These are phyloP conservation scores for Royoungia palumana DNA, from an alignment of 768 basidiomycete genomes.

Conservation along the genomic window DNA sequence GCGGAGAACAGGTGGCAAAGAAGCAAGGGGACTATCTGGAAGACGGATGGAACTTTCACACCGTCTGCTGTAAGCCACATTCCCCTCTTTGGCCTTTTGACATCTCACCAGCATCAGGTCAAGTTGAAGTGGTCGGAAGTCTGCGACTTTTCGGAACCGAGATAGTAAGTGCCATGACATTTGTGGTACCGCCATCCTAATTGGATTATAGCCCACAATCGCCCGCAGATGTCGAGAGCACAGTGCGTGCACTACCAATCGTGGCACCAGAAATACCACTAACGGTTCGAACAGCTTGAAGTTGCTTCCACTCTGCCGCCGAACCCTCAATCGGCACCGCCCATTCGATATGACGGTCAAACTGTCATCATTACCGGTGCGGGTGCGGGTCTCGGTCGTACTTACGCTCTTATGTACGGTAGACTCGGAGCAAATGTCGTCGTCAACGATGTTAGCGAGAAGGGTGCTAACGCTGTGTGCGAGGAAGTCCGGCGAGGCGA, in stretches of 20 bases:
- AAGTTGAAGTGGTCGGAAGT: constrained; percentile 82
- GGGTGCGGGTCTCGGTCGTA: constrained; percentile 90
- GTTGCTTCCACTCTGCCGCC: constrained; percentile 57
- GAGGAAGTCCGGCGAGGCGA: constrained; percentile 80
- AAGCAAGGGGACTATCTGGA: constrained; percentile 83
- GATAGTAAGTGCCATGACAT: constrained; percentile 48
- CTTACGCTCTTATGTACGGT: constrained; percentile 89
- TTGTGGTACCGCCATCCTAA: constrained; percentile 8
- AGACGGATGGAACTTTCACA: constrained; percentile 85
- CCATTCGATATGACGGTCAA: constrained; percentile 82
- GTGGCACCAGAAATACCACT: background rate
- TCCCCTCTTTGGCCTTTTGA: background rate
- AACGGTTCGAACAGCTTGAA: constrained; percentile 48
- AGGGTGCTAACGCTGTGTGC: constrained; percentile 79
- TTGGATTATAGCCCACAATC: constrained; percentile 52
- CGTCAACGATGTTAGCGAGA: constrained; percentile 90
- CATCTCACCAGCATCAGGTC: constrained; percentile 44
- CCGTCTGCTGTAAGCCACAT: constrained; percentile 74
- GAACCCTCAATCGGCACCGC: constrained; percentile 66
- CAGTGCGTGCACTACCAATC: constrained; percentile 34
- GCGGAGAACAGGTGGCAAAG: constrained; percentile 94
- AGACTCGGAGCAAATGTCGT: constrained; percentile 95
- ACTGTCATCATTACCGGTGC: constrained; percentile 94
- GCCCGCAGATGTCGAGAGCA: constrained; percentile 58
- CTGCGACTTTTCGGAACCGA: constrained; percentile 70